Evolutionary conservation across 768 basidiomycete species (phyloP), one percentile per base, ranked within the genome.

Genomic region (Naganishia friedmannii): DNA sequence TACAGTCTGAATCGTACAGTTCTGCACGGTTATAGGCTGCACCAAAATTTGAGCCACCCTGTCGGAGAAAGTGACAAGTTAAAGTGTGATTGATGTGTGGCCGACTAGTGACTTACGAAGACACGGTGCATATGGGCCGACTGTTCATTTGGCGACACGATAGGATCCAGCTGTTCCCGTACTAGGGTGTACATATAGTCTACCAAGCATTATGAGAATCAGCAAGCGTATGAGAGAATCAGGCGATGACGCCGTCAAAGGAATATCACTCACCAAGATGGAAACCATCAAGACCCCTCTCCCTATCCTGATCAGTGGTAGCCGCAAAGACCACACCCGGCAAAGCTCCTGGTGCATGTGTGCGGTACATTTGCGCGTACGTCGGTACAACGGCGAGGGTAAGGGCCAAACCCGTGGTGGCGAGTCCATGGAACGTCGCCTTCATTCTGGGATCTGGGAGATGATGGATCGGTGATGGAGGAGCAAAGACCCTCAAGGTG

Each of bases 51-150:
- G 70, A 73, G 29, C 78, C 77, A 58, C 71, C 68, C 58, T 63
- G 28, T 10, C 6, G 21, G 19, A 23, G 1, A 15, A 67, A 9
- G 37, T 48, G 34, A 21, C 17, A 37, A 23, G 46, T 51, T 28
- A 53, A 34, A 26, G 0, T 23, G n/a, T 42, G 29, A 3, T 23
- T 48, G 19, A 29, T 13, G 26, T 4, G 42, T 23, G n/a, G 6
- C n/a, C n/a, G n/a, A n/a, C n/a, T n/a, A n/a, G n/a, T n/a, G n/a
- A n/a, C 67, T 26, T 17, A 74, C 65, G 53, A 79, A 65, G 67
- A 80, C 71, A 65, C 75, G 70, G 74, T 80, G 79, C 79, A 79
- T 78, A 65, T 80, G 79, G 12, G 71, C 54, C 26, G 70, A 46
- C 21, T 72, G 68, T 9, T 53, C 54, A 53, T 79, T 79, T 28